Conservation (phyloP, 2,329 filamentous ascomycete species). For the Alternaria sp. region DNA sequence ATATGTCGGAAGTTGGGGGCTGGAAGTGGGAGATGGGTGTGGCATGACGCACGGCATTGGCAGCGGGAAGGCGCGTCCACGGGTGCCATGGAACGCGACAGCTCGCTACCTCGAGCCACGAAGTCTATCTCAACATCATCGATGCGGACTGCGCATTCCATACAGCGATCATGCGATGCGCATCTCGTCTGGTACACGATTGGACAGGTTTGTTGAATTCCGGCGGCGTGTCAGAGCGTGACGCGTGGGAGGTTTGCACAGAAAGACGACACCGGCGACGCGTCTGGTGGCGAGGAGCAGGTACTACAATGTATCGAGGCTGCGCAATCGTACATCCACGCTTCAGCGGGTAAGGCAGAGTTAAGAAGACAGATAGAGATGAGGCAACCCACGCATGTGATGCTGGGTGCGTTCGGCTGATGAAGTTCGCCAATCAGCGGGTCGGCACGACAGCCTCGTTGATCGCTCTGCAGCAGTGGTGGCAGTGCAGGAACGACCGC, state of each 20-base stretch:
- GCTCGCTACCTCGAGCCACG: not conserved
- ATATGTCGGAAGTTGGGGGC: not conserved
- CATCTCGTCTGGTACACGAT: not conserved
- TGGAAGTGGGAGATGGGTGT: not conserved
- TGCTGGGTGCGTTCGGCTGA: conserved; percentile 2
- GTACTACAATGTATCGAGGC: not conserved
- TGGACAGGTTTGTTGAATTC: not conserved
- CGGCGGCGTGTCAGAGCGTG: not conserved
- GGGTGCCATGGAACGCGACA: conserved; percentile 5
- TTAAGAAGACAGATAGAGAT: not conserved
- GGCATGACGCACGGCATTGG: not conserved
- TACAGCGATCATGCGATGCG: not conserved
- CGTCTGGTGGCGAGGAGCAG: not conserved
- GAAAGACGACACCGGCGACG: not conserved
- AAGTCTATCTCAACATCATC: conserved; percentile 16
- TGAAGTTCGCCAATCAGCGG: conserved; percentile 7
- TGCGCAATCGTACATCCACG: not conserved
- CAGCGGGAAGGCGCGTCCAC: conserved; percentile 9
- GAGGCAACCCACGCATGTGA: conserved; percentile 1
- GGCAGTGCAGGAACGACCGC: conserved; percentile 20
- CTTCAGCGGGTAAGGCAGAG: not conserved
- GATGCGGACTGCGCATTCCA: not conserved
- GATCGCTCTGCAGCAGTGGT: conserved; percentile 11
- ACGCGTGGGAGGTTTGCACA: not conserved
- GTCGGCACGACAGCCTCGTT: conserved; percentile 10